Evolutionary conservation across 164 flowering plant species (phyloP).

Genomic region (Vitis rupestris): DNA sequence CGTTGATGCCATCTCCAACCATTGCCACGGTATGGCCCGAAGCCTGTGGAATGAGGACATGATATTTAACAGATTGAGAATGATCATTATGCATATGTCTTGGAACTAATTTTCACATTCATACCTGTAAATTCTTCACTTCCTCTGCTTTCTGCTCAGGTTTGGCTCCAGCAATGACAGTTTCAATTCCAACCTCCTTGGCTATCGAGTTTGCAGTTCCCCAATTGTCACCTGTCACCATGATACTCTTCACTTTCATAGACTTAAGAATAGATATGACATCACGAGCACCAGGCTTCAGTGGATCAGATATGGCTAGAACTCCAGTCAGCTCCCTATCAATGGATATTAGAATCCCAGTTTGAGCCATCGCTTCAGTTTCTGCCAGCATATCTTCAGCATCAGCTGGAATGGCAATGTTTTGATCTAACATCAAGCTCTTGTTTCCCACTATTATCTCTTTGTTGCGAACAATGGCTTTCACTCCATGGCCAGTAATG

Average conservation of each 20-base stretch:
- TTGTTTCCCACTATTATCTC: conserved; percentile 15
- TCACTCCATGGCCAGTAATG: conserved; percentile 26
- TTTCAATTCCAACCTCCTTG: conserved; percentile 67
- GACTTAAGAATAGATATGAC: conserved; percentile 34
- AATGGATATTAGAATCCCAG: conserved; percentile 8
- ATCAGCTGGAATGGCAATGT: background rate
- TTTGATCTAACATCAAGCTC: conserved; percentile 5
- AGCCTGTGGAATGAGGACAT: conserved; percentile 26
- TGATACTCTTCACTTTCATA: conserved; percentile 65
- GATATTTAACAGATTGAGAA: no score
- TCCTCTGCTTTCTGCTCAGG: conserved; percentile 83
- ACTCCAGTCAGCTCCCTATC: conserved; percentile 10
- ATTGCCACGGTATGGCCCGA: conserved; percentile 61
- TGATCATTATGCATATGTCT: no score
- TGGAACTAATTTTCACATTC: no score
- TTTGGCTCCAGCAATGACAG: conserved; percentile 78
- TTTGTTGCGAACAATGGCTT: conserved; percentile 9
- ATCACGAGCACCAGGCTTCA: conserved; percentile 6
- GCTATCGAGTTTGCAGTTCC: conserved; percentile 91
- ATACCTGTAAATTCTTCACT: conserved; percentile 78
- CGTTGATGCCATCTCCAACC: conserved; percentile 91
- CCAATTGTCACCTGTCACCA: conserved; percentile 94
- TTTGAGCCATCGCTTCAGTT: conserved; percentile 8
- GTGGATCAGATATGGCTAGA: conserved; percentile 13
- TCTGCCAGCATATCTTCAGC: conserved; percentile 8